Evolutionary conservation across 495 filamentous ascomycete species (phyloP), one percentile per base, ranked within the genome.

Genomic region (Annulohypoxylon bovei): DNA sequence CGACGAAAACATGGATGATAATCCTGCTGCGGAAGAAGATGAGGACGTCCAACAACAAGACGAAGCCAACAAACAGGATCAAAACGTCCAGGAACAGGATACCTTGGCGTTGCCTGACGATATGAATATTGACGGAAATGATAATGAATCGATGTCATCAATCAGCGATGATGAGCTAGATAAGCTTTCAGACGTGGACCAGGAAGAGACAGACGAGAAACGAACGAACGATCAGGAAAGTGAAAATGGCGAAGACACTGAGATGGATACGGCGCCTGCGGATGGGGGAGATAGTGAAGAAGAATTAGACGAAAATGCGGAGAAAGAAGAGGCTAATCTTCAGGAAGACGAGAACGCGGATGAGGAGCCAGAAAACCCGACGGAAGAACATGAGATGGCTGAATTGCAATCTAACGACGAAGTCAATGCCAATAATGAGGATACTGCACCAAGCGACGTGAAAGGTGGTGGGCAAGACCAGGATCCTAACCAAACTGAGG

Each of bases 21-120:
- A 82, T n/a, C 81, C 83, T 35, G 87, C 87, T 18, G 87, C 89
- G 18, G 86, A 88, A 22, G 89, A 95, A 76, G 84, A 89, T 2
- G 89, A 94, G 65, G 92, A 97, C 68, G 86, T 90, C 53, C 89
- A 93, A 22, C 82, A 89, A 57, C 87, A 91, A 47, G 85, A 87
- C 54, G 88, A 88, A 50, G 79, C 83, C 27, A 89, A 89, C 42
- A 87, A 85, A 20, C 85, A 86, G 58, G 90, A 91, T 50, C 86
- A 88, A 64, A 88, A 90, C 61, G 90, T 90, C 28, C 84, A 90
- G 47, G 88, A 88, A 40, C 82, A 84, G 18, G 85, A 88, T 42
- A 83, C 83, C 4, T 71, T 90, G 44, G 87, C 84, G 23, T 71
- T 90, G 40, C 88, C 92, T 54, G 92, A 93, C 50, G 90, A 93